phyloP scores from a whole-genome alignment of 129 eudicot species.

The Flaveria ramosissima region DNA sequence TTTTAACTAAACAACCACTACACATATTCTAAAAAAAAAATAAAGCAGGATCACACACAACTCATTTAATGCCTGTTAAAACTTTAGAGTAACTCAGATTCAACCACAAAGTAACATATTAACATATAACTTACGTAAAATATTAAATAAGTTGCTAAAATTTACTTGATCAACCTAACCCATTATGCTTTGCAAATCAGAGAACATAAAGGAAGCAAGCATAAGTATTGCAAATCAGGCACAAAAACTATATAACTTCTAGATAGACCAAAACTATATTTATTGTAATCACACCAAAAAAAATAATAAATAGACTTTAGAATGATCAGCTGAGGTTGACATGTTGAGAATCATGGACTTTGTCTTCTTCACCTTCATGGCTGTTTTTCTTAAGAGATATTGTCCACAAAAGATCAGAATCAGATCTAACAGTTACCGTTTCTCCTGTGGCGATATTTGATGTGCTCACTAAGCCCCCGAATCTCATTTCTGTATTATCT shows the following conservation, averaged over 20 bases:
- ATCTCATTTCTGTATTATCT: slow-evolving; percentile 83
- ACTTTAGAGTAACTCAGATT: too few relatives aligned
- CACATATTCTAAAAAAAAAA: too few relatives aligned
- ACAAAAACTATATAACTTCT: not conserved
- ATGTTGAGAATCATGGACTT: not conserved
- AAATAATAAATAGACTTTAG: not conserved
- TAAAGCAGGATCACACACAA: too few relatives aligned
- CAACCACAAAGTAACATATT: too few relatives aligned
- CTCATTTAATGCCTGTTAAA: too few relatives aligned
- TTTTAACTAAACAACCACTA: too few relatives aligned
- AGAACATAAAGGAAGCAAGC: not conserved
- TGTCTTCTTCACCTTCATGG: slow-evolving; percentile 23
- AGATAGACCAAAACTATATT: not conserved
- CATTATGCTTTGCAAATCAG: not conserved
- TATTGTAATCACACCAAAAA: not conserved
- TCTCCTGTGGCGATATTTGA: slow-evolving; percentile 74
- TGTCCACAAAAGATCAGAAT: slow-evolving; percentile 90
- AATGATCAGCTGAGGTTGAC: not conserved
- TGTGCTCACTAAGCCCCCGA: slow-evolving; percentile 89
- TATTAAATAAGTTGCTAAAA: not conserved
- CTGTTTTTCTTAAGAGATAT: slow-evolving; percentile 62
- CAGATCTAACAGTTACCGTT: slow-evolving; percentile 58
- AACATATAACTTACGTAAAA: too few relatives aligned
- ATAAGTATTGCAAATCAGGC: not conserved
- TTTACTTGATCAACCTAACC: not conserved